phyloP scores from a whole-genome alignment of 1,284 basidiomycete genomes.

The Ceratobasidium sp. region DNA sequence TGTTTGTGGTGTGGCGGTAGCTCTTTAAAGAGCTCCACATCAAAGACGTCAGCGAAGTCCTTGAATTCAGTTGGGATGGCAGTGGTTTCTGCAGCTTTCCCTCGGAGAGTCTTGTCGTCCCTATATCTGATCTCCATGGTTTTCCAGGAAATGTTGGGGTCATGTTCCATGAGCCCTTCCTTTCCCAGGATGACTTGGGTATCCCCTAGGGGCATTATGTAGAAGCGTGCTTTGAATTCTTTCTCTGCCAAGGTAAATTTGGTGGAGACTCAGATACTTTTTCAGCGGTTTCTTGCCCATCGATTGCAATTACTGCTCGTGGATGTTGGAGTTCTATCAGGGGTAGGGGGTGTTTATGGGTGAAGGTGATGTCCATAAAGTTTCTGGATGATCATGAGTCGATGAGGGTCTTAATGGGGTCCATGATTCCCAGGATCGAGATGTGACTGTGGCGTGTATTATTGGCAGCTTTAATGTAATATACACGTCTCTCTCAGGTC shows the following conservation, averaged over 20 bases:
- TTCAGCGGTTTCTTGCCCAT: background rate
- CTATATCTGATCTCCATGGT: background rate
- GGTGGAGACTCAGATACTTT: background rate
- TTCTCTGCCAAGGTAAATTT: background rate
- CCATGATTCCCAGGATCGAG: background rate
- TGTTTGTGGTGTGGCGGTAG: slow-evolving; percentile 42
- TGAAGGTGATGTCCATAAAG: background rate
- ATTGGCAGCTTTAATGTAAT: background rate
- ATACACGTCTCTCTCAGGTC: background rate
- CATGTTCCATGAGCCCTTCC: slow-evolving; percentile 39
- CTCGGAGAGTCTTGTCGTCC: background rate
- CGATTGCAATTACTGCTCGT: background rate
- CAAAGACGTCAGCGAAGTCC: slow-evolving; percentile 42
- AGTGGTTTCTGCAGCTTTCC: background rate
- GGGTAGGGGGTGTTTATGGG: too few species aligned
- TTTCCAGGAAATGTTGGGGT: slow-evolving; percentile 42
- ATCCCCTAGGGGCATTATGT: slow-evolving; percentile 1
- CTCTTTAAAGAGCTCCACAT: slow-evolving; percentile 15
- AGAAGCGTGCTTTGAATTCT: background rate
- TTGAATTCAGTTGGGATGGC: slow-evolving; percentile 39
- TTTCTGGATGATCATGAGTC: background rate
- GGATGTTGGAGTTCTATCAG: background rate
- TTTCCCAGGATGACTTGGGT: slow-evolving; percentile 41
- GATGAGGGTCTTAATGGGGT: background rate
- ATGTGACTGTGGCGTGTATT: background rate